These are phyloP conservation scores for Rhizophagus sp. DNA, from an alignment of 192 early-diverging fungal genomes.

Conservation along the genomic window DNA sequence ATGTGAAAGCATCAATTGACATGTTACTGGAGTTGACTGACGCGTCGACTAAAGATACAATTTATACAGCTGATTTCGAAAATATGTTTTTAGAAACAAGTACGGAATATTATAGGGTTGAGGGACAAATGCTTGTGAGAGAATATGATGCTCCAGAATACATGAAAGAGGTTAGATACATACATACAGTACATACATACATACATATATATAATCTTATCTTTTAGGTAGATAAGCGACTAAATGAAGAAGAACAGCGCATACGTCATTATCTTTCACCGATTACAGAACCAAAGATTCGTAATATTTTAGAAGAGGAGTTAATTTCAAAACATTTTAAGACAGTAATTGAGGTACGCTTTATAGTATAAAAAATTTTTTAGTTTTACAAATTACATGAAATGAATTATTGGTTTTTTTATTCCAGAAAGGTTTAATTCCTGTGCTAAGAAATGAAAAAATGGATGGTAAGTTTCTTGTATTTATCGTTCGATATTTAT, in stretches of 20 bases:
- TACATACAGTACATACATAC: background rate
- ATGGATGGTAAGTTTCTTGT: slow-evolving; percentile 46
- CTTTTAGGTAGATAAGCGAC: slow-evolving; percentile 62
- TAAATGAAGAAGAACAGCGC: slow-evolving; percentile 79
- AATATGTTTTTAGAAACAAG: slow-evolving; percentile 69
- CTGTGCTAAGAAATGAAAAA: slow-evolving; percentile 66
- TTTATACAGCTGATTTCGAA: slow-evolving; percentile 85
- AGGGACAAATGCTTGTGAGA: slow-evolving; percentile 56
- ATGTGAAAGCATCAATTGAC: slow-evolving; percentile 66
- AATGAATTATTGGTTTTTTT: background rate
- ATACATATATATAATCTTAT: background rate
- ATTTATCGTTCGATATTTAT: background rate
- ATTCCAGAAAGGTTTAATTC: slow-evolving; percentile 63
- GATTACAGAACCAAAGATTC: slow-evolving; percentile 69
- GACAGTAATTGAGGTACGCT: slow-evolving; percentile 62
- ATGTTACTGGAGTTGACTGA: slow-evolving; percentile 76
- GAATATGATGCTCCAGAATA: slow-evolving; percentile 71
- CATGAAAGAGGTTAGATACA: slow-evolving; percentile 57
- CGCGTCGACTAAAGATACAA: slow-evolving; percentile 46
- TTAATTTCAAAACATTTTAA: slow-evolving; percentile 72
- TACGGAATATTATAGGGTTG: slow-evolving; percentile 63
- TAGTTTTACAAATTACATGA: background rate
- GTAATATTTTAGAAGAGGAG: slow-evolving; percentile 71
- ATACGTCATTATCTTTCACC: slow-evolving; percentile 67
- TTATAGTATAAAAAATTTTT: background rate